phyloP scores from a whole-genome alignment of 345 rosid species.

The Geranium brycei region DNA sequence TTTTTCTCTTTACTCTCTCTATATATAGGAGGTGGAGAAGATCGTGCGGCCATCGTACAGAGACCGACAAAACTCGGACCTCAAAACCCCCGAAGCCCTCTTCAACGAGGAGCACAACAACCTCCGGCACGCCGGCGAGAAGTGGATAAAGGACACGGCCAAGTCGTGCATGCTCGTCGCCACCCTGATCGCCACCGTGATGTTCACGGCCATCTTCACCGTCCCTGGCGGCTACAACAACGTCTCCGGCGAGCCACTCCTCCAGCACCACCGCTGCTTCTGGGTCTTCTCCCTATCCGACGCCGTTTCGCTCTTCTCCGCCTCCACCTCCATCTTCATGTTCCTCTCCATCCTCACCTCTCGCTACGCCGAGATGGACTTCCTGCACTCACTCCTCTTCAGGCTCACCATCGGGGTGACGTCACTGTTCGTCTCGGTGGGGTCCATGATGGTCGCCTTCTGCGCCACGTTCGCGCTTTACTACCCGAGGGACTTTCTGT shows the following conservation, averaged over 20 bases:
- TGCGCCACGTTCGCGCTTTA: constrained; percentile 9
- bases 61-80: constrained; percentile 1
- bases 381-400: constrained; percentile 20
- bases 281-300: constrained; percentile 15
- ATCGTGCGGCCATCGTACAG: constrained; percentile 1
- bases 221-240: constrained; percentile 28
- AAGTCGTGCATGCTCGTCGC: constrained; percentile 33
- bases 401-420: constrained; percentile 24
- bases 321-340: constrained; percentile 25
- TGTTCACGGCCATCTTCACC: constrained; percentile 29
- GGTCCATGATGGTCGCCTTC: constrained; percentile 30
- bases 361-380: constrained; percentile 29
- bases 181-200: constrained; percentile 28
- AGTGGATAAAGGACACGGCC: constrained; percentile 36
- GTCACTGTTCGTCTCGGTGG: constrained; percentile 24
- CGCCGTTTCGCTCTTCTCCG: constrained; percentile 21
- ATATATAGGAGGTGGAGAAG: constrained; percentile 12
- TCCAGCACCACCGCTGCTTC: constrained; percentile 7
- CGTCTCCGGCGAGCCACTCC: constrained; percentile 13
- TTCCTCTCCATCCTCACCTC: constrained; percentile 33
- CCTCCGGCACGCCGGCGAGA: constrained; percentile 18
- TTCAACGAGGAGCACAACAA: constrained; percentile 12
- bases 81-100: constrained; percentile 10
- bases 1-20: background rate
- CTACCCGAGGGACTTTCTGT: no score